Percentiles rank a stretch among this genome's conserved stretches.
These are phyloP conservation scores for Mycena albidolilacea DNA, from an alignment of 768 basidiomycete species.

Conservation along the genomic window DNA sequence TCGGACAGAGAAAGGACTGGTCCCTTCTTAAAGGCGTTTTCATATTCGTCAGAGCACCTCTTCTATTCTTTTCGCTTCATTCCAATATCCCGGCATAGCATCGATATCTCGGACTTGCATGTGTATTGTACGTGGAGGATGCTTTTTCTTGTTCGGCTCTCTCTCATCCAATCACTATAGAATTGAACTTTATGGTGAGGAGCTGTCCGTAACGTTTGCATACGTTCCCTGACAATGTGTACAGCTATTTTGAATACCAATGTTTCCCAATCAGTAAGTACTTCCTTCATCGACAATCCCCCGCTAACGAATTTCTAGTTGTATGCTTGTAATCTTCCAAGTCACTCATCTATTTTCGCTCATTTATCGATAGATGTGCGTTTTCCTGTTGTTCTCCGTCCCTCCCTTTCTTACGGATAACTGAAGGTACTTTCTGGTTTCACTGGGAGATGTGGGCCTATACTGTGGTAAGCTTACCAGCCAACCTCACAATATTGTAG, in stretches of 20 bases:
- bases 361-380: constrained; percentile 10
- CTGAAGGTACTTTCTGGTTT: constrained; percentile 46
- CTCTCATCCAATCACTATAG: constrained; percentile 11
- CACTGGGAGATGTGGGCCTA: constrained; percentile 48
- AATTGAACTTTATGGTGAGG: constrained; percentile 25
- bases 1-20: constrained; percentile 44
- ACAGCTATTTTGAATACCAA: constrained; percentile 10
- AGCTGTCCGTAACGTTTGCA: background rate
- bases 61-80: background rate
- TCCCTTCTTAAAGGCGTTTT: constrained; percentile 47
- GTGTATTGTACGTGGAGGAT: constrained; percentile 43
- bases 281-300: background rate
- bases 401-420: background rate
- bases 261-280: constrained; percentile 14
- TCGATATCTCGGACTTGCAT: constrained; percentile 47
- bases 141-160: background rate
- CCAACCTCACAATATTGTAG: constrained; percentile 27
- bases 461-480: constrained; percentile 39
- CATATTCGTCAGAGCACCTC: constrained; percentile 41
- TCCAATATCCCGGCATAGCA: constrained; percentile 33
- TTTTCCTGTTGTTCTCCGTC: background rate
- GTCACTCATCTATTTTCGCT: background rate
- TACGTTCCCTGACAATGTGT: background rate
- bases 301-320: constrained; percentile 1
- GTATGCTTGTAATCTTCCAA: background rate